Conservation (phyloP, 1,284 basidiomycete species). For the Ceratobasidium sp. region DNA sequence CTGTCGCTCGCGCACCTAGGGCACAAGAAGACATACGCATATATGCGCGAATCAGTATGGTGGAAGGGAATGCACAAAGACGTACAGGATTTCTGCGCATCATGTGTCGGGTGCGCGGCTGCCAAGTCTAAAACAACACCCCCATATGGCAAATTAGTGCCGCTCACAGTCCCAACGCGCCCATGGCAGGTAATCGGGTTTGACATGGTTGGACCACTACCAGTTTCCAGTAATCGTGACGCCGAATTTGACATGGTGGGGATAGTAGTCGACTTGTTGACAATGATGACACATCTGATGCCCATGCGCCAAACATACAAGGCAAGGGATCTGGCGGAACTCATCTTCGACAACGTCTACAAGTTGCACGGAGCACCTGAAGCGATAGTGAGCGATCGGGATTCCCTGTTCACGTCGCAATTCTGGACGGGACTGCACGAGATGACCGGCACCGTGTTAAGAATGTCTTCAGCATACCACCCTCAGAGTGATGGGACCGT, state of each 20-base stretch:
- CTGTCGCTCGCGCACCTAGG: conserved; percentile 43
- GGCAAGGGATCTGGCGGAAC: conserved; percentile 52
- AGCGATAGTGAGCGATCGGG: conserved; percentile 54
- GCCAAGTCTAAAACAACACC: conserved; percentile 37
- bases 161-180: conserved; percentile 48
- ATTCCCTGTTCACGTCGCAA: conserved; percentile 54
- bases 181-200: conserved; percentile 55
- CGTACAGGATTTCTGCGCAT: conserved; percentile 31
- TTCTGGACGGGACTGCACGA: conserved; percentile 55
- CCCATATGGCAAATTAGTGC: conserved; percentile 50
- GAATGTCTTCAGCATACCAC: conserved; percentile 56
- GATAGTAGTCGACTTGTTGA: conserved; percentile 52
- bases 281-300: conserved; percentile 52
- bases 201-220: conserved; percentile 57
- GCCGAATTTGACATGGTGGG: conserved; percentile 52
- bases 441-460: conserved; percentile 51
- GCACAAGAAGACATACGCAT: conserved; percentile 40
- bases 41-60: conserved; percentile 43
- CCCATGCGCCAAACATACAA: conserved; percentile 49
- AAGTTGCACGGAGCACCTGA: conserved; percentile 54
- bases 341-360: conserved; percentile 53
- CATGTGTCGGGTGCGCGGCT: conserved; percentile 39
- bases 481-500: conserved; percentile 56
- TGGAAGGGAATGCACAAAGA: conserved; percentile 45
- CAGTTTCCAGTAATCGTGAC: conserved; percentile 48